phyloP scores from a whole-genome alignment of 495 filamentous ascomycete species.

The Achaetomiella virescens region DNA sequence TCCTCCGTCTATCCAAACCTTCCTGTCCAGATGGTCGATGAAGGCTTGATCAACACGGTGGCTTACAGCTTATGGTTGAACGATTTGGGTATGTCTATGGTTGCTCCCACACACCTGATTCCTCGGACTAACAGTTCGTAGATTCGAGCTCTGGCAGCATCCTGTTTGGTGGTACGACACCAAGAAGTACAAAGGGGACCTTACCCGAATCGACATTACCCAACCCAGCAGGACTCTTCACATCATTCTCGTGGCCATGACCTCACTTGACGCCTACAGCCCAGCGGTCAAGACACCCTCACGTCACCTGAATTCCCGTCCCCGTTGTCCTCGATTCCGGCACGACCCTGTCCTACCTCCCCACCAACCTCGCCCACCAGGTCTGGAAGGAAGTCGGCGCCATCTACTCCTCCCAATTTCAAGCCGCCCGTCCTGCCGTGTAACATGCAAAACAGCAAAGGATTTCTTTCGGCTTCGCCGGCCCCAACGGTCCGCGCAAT shows the following conservation, averaged over 20 bases:
- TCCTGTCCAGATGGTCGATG: conserved; percentile 65
- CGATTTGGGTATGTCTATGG: conserved; percentile 48
- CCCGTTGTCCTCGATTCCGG: conserved; percentile 84
- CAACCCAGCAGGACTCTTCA: conserved; percentile 39
- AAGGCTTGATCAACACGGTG: conserved; percentile 66
- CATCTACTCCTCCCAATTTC: conserved; percentile 38
- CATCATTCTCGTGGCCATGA: conserved; percentile 73
- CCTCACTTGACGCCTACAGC: conserved; percentile 43
- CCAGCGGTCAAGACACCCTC: conserved; percentile 44
- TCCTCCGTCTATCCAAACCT: conserved; percentile 65
- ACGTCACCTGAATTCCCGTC: conserved; percentile 47
- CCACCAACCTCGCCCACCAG: conserved; percentile 56
- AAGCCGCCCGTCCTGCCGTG: conserved; percentile 66
- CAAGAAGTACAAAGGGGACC: conserved; percentile 68
- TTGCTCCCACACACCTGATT: background rate
- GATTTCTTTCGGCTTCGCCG: conserved; percentile 70
- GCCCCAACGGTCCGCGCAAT: conserved; percentile 57
- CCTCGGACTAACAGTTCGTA: conserved; percentile 5
- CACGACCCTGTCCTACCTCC: conserved; percentile 79
- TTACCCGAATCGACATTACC: conserved; percentile 61
- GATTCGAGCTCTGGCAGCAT: conserved; percentile 41
- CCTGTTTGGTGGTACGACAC: conserved; percentile 87
- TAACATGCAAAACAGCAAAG: conserved; percentile 51
- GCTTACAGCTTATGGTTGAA: conserved; percentile 92
- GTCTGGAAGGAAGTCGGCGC: conserved; percentile 69